These are phyloP conservation scores for Colletotrichum somersetense DNA, from an alignment of 2,329 filamentous ascomycete genomes.

Conservation along the genomic window DNA sequence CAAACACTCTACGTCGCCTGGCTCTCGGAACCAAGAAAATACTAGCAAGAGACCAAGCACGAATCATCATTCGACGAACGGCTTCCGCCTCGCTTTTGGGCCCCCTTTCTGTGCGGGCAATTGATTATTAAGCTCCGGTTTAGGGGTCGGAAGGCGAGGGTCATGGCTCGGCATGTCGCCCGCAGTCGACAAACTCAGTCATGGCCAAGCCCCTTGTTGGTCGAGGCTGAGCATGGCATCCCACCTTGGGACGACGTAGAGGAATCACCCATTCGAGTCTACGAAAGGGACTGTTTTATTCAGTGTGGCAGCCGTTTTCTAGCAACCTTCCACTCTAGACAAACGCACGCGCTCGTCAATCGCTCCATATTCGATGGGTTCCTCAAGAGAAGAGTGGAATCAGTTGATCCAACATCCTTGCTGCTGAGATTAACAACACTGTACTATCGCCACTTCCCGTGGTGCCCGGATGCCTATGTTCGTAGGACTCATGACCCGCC, in stretches of 20 bases:
- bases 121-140: conserved; percentile 1
- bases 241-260: not conserved
- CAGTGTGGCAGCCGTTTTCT: too few species aligned
- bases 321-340: not conserved
- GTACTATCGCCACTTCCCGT: not conserved
- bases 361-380: not conserved
- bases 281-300: too few species aligned
- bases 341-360: not conserved
- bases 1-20: not conserved
- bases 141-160: not conserved
- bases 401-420: not conserved
- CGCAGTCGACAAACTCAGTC: conserved; percentile 7
- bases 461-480: not conserved
- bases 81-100: not conserved
- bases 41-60: not conserved
- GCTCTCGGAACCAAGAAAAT: not conserved
- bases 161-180: conserved; percentile 4
- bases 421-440: not conserved
- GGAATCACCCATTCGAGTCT: not conserved
- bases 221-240: not conserved
- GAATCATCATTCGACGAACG: not conserved
- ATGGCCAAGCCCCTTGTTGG: not conserved
- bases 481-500: not conserved
- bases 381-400: not conserved
- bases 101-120: not conserved